These are phyloP conservation scores for Phaseolus coccineus DNA, from an alignment of 331 rosid species.

Conservation along the genomic window DNA sequence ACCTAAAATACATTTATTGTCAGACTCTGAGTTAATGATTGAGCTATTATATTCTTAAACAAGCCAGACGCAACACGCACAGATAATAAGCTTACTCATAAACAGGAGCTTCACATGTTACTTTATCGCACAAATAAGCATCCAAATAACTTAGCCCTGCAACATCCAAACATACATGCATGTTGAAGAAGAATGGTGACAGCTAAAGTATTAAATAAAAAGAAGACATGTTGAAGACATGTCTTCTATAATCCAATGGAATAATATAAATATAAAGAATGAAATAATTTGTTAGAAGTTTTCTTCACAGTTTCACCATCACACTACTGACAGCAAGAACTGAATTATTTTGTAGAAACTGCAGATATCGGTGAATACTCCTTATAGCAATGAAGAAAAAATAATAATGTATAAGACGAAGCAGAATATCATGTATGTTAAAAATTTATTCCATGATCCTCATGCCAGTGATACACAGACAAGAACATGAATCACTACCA, in stretches of 20 bases:
- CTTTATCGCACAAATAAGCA: slow-evolving; percentile 49
- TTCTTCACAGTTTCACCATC: not conserved
- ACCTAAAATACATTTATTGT: slow-evolving; percentile 20
- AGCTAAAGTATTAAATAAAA: slow-evolving; percentile 44
- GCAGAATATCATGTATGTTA: not conserved
- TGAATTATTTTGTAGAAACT: not conserved
- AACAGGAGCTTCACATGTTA: slow-evolving; percentile 57
- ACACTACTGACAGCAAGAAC: not conserved
- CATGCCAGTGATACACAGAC: not conserved
- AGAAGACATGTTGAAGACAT: slow-evolving; percentile 22
- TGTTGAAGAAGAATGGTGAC: slow-evolving; percentile 50
- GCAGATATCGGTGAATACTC: not conserved
- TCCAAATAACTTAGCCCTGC: slow-evolving; percentile 56
- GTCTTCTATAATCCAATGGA: slow-evolving; percentile 34
- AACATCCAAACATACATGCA: slow-evolving; percentile 57
- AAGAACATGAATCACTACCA: slow-evolving; percentile 17
- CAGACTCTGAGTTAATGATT: not conserved
- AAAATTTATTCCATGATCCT: not conserved
- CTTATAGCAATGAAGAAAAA: not conserved
- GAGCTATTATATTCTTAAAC: slow-evolving; percentile 25
- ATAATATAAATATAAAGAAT: slow-evolving; percentile 18
- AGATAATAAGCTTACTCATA: slow-evolving; percentile 48
- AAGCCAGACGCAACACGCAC: slow-evolving; percentile 37
- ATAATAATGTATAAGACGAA: not conserved
- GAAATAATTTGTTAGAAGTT: slow-evolving; percentile 8